Evolutionary conservation across 768 basidiomycete genomes (phyloP), one percentile per base, ranked within the genome.

Genomic region (Mycena rebaudengoi): DNA sequence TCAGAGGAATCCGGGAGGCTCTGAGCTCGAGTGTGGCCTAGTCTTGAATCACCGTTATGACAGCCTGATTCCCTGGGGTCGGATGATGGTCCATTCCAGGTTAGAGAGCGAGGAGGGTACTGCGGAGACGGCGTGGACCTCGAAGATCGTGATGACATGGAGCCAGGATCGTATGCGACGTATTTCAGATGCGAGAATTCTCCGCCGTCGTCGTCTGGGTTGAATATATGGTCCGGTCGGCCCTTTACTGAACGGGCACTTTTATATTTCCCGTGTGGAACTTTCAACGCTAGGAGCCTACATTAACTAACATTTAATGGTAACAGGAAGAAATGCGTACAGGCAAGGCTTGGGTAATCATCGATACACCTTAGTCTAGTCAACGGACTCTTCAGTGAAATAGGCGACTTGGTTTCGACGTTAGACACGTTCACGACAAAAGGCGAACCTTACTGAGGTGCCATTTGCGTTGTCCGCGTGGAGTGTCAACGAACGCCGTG

Each of bases 391-490:
- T 60, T 90, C 86, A 1, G 89, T 92, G 70, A 90, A 93, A 75
- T 94, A 94, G 12, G 91, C 92, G 68, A 93, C 91, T 92, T 11
- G 51, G 48, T 44, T n/a, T n/a, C 23, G 14, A n/a, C 10, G 56
- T 62, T 57, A 56, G 48, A 50, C 80, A 76, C 48, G 74, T 74
- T 20, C 12, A 21, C 40, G 28, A 52, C 55, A 45, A 37, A 56
- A n/a, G 43, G 20, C 53, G 39, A 57, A 37, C 75, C 88, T 61
- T 71, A 91, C 91, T 92, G 18, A 94, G 80, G 71, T 94, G 91
- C 91, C 91, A 93, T 73, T 94, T 94, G 62, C 88, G 83, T 69
- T 87, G 86, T 33, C 91, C 91, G 41, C 81, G 80, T 39, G 84
- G 74, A 16, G 87, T 89, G 53, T 91, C 86, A 56, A 92, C 90